Base-by-base conservation (phyloP, 768 basidiomycete species). In the Sporobolomyces roseus region DNA sequence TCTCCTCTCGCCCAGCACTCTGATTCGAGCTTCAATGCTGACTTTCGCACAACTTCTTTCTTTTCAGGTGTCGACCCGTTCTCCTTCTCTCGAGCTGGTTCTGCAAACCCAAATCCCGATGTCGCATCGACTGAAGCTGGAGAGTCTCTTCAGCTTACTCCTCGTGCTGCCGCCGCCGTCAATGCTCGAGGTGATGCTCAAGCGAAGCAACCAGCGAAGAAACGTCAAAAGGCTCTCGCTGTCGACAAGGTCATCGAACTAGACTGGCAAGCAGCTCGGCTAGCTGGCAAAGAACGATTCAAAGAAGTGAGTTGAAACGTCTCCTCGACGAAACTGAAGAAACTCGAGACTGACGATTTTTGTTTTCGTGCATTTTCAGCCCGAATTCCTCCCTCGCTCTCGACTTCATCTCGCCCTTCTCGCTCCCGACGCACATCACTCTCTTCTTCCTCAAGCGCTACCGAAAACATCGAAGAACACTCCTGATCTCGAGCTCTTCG, bases 231-330 rank as follows among this genome's bases (percentile, higher is more conserved):
- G 79, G 88, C 90, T 72, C 90, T 93, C 51, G 63, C 63, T 19
- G 88, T 94, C 63, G 93, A 97, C 78, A 83, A 85, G n/a, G 85
- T 91, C 50, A 93, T 89, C 10, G 93, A 97, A 78, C 84, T 93
- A 50, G 83, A 84, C 48, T 82, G 85, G 48, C 81, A 80, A 52
- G 80, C 80, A 65, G 84, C 83, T 74, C 77, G 79, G 29, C 78
- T 81, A 66, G 83, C 85, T 65, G 84, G 88, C 62, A 86, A 85
- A 61, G 83, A 83, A 63, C 92, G 93, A 71, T 80, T 90, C 58
- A 85, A 86, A 16, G 85, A 89, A 45, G 78, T 78, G 46, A 53
- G 77, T 75, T n/a, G n/a, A n/a, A n/a, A n/a, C n/a, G n/a, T n/a
- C n/a, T n/a, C n/a, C n/a, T n/a, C n/a, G n/a, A n/a, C n/a, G n/a